Base-by-base conservation (phyloP, 164 flowering plant genomes). In the Vitis amurensis region DNA sequence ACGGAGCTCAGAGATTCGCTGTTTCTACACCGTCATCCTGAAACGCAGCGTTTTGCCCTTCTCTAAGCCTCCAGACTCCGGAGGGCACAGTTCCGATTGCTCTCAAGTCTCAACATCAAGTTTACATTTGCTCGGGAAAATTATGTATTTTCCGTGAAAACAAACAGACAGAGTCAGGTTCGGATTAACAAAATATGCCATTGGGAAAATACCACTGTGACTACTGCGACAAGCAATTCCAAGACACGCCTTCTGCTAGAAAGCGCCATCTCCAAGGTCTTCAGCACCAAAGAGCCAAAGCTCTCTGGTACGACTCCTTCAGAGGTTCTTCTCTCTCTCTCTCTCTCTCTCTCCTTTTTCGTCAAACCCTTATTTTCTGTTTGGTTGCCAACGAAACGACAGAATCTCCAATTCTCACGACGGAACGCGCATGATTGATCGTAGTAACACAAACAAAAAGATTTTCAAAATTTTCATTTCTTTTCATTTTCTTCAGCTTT, bases 161-260 rank as follows among this genome's bases (percentile, higher is more conserved):
- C 44, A 37, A 37, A 37, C 6, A 37, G 44, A 0, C 44, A 4
- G 44, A 37, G 6, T 37, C 44, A 7, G 44, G 44, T 37, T 37
- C 7, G 44, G 44, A 37, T 37, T 37, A 37, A 6, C 6, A 37
- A 19, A 70, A 55, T 77, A 82, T 91, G 97, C 89, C 93, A 50
- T 50, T 88, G 76, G 88, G 85, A 63, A 93, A 90, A 73, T 93
- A 89, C 72, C 78, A 88, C 79, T 95, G 99, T 79, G 99, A 95
- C 60, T 95, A 95, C 79, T 95, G 99, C 80, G 94, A 93, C 76
- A 93, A 95, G 76, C 79, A 91, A 62, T 95, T 95, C 76, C 91
- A 90, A 65, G 96, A 95, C 76, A 95, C 96, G 9, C 75, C 89
- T 0, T 72, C 72, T 6, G 92, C 96, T 14, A 75, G 98, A 15